Evolutionary conservation across 441 rosid genomes (phyloP).

Genomic region (Euphorbia celastroides): DNA sequence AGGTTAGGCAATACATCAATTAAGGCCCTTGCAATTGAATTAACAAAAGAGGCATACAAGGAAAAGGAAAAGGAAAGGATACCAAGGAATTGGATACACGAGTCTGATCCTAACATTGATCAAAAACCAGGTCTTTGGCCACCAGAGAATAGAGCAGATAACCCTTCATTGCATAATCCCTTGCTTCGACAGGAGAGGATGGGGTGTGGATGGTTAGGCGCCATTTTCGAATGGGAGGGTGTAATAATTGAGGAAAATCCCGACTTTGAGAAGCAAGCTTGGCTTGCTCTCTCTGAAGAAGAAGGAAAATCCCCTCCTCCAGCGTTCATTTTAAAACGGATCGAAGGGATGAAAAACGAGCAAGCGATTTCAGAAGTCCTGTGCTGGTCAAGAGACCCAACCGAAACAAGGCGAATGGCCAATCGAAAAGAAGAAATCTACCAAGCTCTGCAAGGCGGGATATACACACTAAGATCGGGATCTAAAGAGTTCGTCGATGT

Average conservation of each 20-base stretch:
- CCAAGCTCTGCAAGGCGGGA: conserved; percentile 74
- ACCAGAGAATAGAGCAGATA: conserved; percentile 80
- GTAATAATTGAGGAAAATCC: conserved; percentile 81
- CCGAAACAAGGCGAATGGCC: conserved; percentile 67
- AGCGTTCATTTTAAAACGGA: conserved; percentile 51
- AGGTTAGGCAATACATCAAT: conserved; percentile 27
- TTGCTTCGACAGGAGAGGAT: conserved; percentile 83
- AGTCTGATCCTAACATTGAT: conserved; percentile 34
- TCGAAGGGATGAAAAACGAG: conserved; percentile 94
- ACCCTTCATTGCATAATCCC: conserved; percentile 77
- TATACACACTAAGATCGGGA: conserved; percentile 58
- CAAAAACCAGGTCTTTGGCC: conserved; percentile 71
- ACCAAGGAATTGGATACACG: conserved; percentile 45
- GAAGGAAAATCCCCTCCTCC: conserved; percentile 91
- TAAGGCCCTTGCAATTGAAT: conserved; percentile 64
- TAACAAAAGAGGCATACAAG: conserved; percentile 67
- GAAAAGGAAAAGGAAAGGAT: conserved; percentile 45
- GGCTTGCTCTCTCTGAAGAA: conserved; percentile 79
- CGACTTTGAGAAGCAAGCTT: conserved; percentile 74
- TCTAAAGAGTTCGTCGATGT: conserved; percentile 80
- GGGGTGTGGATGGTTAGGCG: conserved; percentile 99
- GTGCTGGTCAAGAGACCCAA: conserved; percentile 91
- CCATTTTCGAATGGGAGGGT: conserved; percentile 97
- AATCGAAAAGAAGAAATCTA: conserved; percentile 76
- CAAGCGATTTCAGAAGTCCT: conserved; percentile 90